These are phyloP conservation scores for Acanthamoeba triangularis DNA, from an alignment of 208 protist species.

Conservation along the genomic window DNA sequence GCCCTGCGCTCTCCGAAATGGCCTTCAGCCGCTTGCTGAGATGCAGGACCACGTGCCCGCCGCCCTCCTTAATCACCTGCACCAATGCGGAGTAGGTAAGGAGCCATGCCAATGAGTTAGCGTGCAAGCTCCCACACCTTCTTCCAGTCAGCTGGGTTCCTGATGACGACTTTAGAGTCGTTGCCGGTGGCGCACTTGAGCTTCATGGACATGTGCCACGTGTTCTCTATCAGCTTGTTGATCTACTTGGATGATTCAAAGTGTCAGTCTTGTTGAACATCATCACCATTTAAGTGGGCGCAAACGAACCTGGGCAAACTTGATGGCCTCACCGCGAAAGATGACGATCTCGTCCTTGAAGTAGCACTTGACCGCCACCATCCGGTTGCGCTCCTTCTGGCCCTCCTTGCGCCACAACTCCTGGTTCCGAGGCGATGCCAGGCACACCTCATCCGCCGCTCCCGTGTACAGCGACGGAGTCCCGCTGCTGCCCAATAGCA, in stretches of 20 bases:
- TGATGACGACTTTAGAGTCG: not conserved
- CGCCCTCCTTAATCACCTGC: not conserved
- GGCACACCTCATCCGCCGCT: not conserved
- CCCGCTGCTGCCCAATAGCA: not conserved
- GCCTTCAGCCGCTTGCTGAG: not conserved
- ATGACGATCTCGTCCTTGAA: constrained; percentile 39
- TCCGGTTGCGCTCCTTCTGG: not conserved
- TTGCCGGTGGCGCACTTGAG: not conserved
- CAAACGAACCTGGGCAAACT: not conserved
- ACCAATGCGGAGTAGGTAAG: too few relatives aligned
- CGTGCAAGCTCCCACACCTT: too few relatives aligned
- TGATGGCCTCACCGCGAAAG: not conserved
- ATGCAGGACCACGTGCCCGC: not conserved
- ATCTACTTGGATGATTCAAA: too few relatives aligned
- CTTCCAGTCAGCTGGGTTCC: not conserved
- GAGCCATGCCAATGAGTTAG: too few relatives aligned
- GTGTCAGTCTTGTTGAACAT: too few relatives aligned
- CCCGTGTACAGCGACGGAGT: not conserved
- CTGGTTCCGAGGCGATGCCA: not conserved
- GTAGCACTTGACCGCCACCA: constrained; percentile 7
- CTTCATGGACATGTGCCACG: not conserved
- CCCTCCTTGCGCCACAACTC: not conserved
- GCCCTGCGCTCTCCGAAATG: not conserved
- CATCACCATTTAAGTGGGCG: too few relatives aligned
- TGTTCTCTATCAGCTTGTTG: not conserved